Base-by-base conservation (phyloP, 257 asterid genomes). In the Misopates orontium region DNA sequence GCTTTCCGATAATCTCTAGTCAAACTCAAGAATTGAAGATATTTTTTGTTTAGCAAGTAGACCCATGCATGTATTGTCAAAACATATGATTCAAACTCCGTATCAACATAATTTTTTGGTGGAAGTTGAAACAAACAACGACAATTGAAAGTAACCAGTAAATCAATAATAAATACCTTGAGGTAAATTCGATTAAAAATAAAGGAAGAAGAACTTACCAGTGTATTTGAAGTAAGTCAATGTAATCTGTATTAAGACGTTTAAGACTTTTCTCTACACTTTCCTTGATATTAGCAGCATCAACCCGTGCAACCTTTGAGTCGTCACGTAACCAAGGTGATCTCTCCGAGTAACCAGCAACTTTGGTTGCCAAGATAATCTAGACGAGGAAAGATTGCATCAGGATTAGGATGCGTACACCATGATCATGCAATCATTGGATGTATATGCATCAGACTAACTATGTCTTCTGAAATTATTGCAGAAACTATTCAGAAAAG, bases 331-430 rank as follows among this genome's bases (percentile, higher is more conserved):
- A 10, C 70, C 80, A 87, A 65, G 69, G 20, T 67, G 82, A 9
- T 52, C 79, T 48, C 67, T 89, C 93, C 21, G 98, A 87, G 79
- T 84, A 87, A 65, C 98, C 97, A 81, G 77, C n/a, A 40, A 92
- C 95, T 87, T 92, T 89, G 51, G 98, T 92, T 60, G 98, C 98
- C 87, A 92, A 65, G 76, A 92, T 84, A 69, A 92, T 81, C 98
- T 92, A 70, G 32, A 53, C 47, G 67, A 6, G 48, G 75, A 54
- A 51, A 24, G 28, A 62, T 32, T 40, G 61, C 14, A 42, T 14
- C 31, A 53, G 22, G 55, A 22, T 25, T 63, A 42, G 53, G 36
- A 40, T 52, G 12, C 23, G 12, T 12, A 9, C 0, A 54, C 36
- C 0, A 21, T 23, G 60, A 54, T 21, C 12, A 1, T 36, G 8